Evolutionary conservation across 2,329 filamentous ascomycete genomes (phyloP), one percentile per base, ranked within the genome.

Genomic region (Xylariaceae sp.): DNA sequence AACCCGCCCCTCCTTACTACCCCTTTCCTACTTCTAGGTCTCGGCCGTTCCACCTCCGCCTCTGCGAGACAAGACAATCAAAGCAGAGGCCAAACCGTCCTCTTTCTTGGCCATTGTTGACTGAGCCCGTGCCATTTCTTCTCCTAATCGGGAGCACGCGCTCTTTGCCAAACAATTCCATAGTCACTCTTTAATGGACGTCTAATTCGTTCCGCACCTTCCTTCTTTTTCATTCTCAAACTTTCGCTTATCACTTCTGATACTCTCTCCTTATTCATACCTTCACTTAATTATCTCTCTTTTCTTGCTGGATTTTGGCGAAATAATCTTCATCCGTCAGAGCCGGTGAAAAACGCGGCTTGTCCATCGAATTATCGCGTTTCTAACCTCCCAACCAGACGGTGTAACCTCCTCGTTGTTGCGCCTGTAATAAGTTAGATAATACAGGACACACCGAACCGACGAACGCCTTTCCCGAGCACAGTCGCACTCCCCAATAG

Each of bases 21-120:
- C 46, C 44, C 45, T 44, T 33, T 23, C 43, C 43, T 48, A 40
- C 48, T 40, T 43, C 19, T n/a, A 38, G 45, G 32, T 36, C 46
- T 45, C 41, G 48, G 41, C 39, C 41, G 43, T 52, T 51, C 48
- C 46, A 18, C 46, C 41, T 48, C 48, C 46, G 18, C 46, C 41
- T 48, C 47, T 24, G 36, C 29, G 30, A 47, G 43, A 47, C 41
- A 44, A 44, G 43, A 41, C 40, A 42, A 37, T 48, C 49, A 23
- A 26, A 15, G 17, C 24, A 40, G 43, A 49, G 42, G 31, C 42
- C 41, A 41, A 47, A 49, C 46, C 48, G 44, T 34, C 50, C 44
- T 45, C 46, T 39, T 44, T 50, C 43, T 48, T 44, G 44, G 33
- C 40, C 41, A 43, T 56, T 51, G 46, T 51, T 50, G 33, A 42